Evolutionary conservation across 805 yeast genomes (phyloP).

Genomic region (Monosporozyma yasuniensis): DNA sequence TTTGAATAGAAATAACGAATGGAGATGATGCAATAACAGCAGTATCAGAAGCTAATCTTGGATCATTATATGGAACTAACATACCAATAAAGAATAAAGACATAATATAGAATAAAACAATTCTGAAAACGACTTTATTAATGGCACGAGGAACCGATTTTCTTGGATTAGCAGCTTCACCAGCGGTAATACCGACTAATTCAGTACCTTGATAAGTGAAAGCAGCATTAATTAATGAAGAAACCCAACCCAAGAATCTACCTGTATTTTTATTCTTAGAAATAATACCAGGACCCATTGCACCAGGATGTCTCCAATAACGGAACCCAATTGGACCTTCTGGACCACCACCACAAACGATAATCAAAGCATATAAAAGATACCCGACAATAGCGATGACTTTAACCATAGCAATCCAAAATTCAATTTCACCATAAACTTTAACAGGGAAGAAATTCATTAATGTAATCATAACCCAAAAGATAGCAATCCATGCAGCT

Average conservation of each 20-base stretch:
- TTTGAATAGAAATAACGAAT: slow-evolving; percentile 55
- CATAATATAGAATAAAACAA: slow-evolving; percentile 49
- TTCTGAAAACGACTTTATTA: slow-evolving; percentile 55
- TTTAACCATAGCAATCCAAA: slow-evolving; percentile 47
- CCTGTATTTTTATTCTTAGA: slow-evolving; percentile 35
- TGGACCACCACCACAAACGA: slow-evolving; percentile 49
- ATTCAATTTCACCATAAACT: slow-evolving; percentile 49
- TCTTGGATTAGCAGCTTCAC: slow-evolving; percentile 57
- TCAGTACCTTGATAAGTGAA: slow-evolving; percentile 56
- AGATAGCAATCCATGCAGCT: slow-evolving; percentile 55
- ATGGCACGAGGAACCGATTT: slow-evolving; percentile 62
- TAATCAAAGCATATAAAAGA: slow-evolving; percentile 43
- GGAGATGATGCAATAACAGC: slow-evolving; percentile 50
- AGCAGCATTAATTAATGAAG: slow-evolving; percentile 45
- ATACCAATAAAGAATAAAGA: slow-evolving; percentile 57
- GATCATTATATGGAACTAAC: slow-evolving; percentile 55
- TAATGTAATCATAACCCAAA: slow-evolving; percentile 38
- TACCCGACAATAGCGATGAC: slow-evolving; percentile 49
- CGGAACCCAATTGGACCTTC: slow-evolving; percentile 56
- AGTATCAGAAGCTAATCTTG: slow-evolving; percentile 30
- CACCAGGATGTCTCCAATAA: slow-evolving; percentile 60
- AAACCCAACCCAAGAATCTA: slow-evolving; percentile 46
- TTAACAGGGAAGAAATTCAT: slow-evolving; percentile 46
- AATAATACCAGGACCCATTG: slow-evolving; percentile 52
- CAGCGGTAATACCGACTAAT: slow-evolving; percentile 49